Conservation (phyloP, 257 asterid species). For the Jaltomata sinuosa region DNA sequence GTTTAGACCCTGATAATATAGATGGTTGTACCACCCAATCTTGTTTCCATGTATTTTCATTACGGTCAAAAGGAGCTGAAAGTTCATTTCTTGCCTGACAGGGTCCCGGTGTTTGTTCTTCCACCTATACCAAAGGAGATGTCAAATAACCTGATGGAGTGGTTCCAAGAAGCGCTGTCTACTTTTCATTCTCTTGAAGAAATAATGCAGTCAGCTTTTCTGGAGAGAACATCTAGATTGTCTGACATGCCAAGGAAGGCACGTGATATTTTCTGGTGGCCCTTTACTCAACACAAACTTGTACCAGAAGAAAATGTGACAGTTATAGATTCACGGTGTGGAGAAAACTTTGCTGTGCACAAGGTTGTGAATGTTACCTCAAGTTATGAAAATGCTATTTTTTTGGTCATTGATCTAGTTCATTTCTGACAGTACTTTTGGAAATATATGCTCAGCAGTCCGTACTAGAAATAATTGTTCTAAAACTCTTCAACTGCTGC, state of each 20-base stretch:
- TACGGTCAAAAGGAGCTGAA: background rate
- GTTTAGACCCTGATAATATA: background rate
- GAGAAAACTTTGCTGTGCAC: slow-evolving; percentile 82
- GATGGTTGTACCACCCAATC: background rate
- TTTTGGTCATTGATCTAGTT: background rate
- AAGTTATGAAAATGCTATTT: background rate
- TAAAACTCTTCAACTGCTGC: background rate
- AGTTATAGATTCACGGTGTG: slow-evolving; percentile 96
- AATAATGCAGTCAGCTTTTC: slow-evolving; percentile 54
- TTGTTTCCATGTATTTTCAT: background rate
- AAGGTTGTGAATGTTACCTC: slow-evolving; percentile 35
- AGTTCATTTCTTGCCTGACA: slow-evolving; percentile 8
- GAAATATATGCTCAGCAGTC: background rate
- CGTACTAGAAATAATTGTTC: background rate
- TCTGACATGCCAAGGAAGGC: slow-evolving; percentile 70
- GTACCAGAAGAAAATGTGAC: slow-evolving; percentile 73
- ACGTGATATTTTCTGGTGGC: slow-evolving; percentile 88
- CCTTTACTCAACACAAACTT: slow-evolving; percentile 92
- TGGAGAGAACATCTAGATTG: slow-evolving; percentile 48
- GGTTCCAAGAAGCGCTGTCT: slow-evolving; percentile 66
- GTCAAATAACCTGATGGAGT: slow-evolving; percentile 65
- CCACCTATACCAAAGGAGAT: slow-evolving; percentile 75
- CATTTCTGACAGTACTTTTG: background rate
- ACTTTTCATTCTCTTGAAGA: slow-evolving; percentile 71
- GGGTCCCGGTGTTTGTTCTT: slow-evolving; percentile 86